Evolutionary conservation across 164 flowering plant genomes (phyloP).

Genomic region (Vitis cinerea): DNA sequence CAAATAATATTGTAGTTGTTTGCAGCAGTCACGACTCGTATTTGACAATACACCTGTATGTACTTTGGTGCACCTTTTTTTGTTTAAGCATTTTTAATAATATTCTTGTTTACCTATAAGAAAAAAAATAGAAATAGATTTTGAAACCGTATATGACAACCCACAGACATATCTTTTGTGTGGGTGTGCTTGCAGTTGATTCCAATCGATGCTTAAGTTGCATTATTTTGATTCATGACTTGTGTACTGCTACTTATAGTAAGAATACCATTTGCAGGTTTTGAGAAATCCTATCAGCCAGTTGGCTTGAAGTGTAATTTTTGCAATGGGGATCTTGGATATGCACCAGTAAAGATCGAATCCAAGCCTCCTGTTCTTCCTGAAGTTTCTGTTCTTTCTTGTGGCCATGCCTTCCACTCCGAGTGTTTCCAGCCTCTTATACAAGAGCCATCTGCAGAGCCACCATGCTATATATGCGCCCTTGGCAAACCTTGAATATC

Average conservation of each 20-base stretch:
- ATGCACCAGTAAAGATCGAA: neutral
- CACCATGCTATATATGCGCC: conserved; percentile 11
- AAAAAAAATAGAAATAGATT: too few species aligned
- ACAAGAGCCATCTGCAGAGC: conserved; percentile 6
- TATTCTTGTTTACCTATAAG: too few species aligned
- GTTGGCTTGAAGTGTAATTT: conserved; percentile 1
- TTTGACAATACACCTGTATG: too few species aligned
- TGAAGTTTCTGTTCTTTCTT: conserved; percentile 13
- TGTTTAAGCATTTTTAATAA: too few species aligned
- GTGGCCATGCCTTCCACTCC: conserved; percentile 23
- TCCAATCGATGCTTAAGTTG: neutral
- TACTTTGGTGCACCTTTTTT: too few species aligned
- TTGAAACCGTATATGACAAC: too few species aligned
- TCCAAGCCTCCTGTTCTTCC: neutral
- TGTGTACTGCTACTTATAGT: neutral
- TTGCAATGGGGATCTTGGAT: conserved; percentile 8
- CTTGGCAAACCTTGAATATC: neutral
- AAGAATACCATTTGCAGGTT: conserved; percentile 4
- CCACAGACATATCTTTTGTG: too few species aligned
- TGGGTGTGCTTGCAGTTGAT: neutral
- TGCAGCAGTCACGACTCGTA: too few species aligned
- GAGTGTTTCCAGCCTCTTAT: conserved; percentile 3
- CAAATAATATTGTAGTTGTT: too few species aligned
- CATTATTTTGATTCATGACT: neutral
- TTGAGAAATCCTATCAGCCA: neutral